Conservation (phyloP, 352 stramenopile species). For the Phytopythium delawarense region DNA sequence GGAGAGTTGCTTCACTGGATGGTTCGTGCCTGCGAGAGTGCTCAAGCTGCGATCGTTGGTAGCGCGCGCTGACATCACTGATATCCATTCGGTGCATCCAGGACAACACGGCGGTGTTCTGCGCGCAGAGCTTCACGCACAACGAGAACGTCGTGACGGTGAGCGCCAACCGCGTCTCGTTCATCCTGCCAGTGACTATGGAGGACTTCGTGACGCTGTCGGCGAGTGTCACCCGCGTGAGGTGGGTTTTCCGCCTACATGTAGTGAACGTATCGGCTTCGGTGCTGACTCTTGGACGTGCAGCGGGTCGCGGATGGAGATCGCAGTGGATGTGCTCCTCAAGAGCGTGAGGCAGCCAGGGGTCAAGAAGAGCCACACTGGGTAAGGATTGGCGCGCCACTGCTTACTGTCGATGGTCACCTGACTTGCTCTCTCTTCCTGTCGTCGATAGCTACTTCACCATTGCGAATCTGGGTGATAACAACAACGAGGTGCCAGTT, state of each 20-base stretch:
- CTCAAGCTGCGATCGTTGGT: too few species aligned
- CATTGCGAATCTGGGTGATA: constrained; percentile 26
- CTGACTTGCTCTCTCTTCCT: too few species aligned
- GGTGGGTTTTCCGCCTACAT: too few species aligned
- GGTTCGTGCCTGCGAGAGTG: constrained; percentile 8
- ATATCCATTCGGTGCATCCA: neutral
- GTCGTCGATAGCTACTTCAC: constrained; percentile 21
- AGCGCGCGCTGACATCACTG: too few species aligned
- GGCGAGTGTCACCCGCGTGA: constrained; percentile 34
- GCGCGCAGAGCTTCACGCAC: constrained; percentile 46
- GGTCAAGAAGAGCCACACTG: neutral
- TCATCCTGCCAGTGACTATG: constrained; percentile 41
- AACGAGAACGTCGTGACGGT: constrained; percentile 57
- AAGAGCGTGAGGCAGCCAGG: neutral
- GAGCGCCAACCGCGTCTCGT: constrained; percentile 37
- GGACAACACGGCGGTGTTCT: constrained; percentile 54
- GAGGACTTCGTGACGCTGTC: constrained; percentile 41
- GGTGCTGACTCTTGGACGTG: too few species aligned
- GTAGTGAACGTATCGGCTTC: too few species aligned
- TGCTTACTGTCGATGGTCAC: too few species aligned
- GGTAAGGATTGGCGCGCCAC: too few species aligned
- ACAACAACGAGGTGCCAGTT: constrained; percentile 20
- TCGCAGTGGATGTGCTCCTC: constrained; percentile 25
- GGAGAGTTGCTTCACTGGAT: constrained; percentile 46
- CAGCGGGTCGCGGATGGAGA: constrained; percentile 6